phyloP scores from a whole-genome alignment of 2,329 filamentous ascomycete species.

The Cladosporium austrohemisphaericum region DNA sequence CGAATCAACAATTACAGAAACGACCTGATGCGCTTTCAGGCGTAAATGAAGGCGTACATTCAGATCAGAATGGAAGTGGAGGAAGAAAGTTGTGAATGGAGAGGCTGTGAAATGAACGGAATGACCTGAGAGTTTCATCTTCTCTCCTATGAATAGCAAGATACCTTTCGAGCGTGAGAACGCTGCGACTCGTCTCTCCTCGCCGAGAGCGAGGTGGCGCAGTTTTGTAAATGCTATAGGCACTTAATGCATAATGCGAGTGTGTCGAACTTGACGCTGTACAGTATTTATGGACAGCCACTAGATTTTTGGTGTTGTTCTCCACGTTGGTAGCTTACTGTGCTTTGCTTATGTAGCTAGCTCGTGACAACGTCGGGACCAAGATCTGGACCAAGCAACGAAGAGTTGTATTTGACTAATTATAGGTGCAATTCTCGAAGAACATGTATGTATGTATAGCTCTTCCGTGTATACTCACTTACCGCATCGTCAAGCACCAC shows the following conservation, averaged over 20 bases:
- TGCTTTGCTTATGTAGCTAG: too few species aligned
- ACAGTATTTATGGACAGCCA: too few species aligned
- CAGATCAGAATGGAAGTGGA: slow-evolving; percentile 17
- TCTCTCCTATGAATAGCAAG: slow-evolving; percentile 8
- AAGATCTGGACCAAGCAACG: too few species aligned
- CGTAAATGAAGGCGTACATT: slow-evolving; percentile 1
- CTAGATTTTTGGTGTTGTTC: too few species aligned
- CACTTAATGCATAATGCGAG: slow-evolving; percentile 16
- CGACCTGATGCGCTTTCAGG: not conserved
- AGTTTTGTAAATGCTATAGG: slow-evolving; percentile 15
- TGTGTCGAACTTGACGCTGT: slow-evolving; percentile 6
- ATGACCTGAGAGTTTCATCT: slow-evolving; percentile 2
- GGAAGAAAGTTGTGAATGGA: slow-evolving; percentile 18
- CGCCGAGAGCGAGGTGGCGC: not conserved
- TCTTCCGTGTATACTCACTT: too few species aligned
- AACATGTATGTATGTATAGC: too few species aligned
- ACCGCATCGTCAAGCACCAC: too few species aligned
- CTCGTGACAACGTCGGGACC: too few species aligned
- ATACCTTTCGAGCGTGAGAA: slow-evolving; percentile 13
- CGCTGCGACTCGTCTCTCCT: not conserved
- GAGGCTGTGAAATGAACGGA: slow-evolving; percentile 20
- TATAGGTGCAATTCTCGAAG: too few species aligned
- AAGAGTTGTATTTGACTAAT: too few species aligned
- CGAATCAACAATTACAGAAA: not conserved
- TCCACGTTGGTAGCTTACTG: too few species aligned